Evolutionary conservation across 306 rosid species (phyloP).

Genomic region (Geum urbanum): DNA sequence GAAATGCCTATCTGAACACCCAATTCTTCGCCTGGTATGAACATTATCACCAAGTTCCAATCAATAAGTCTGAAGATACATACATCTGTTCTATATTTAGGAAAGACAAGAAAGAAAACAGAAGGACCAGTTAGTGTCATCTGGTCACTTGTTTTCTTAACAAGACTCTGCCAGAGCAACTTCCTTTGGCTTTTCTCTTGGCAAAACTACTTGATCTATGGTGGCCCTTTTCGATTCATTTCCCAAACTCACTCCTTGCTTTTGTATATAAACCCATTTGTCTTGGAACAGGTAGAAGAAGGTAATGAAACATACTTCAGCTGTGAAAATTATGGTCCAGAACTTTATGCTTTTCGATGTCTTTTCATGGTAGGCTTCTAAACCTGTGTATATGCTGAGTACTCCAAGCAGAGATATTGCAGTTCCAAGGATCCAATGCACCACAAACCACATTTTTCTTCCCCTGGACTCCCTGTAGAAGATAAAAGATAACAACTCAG

Average conservation of each 20-base stretch:
- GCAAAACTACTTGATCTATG: slow-evolving; percentile 20
- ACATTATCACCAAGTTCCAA: slow-evolving; percentile 22
- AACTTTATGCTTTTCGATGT: slow-evolving; percentile 53
- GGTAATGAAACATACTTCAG: slow-evolving; percentile 47
- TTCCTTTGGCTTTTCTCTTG: slow-evolving; percentile 40
- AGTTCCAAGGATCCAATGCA: slow-evolving; percentile 79
- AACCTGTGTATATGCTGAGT: slow-evolving; percentile 62
- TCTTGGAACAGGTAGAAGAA: slow-evolving; percentile 88
- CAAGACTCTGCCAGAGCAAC: slow-evolving; percentile 35
- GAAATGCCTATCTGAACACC: slow-evolving; percentile 12
- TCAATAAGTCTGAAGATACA: background rate
- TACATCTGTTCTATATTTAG: background rate
- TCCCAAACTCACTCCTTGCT: slow-evolving; percentile 52
- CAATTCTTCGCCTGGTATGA: slow-evolving; percentile 9
- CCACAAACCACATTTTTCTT: slow-evolving; percentile 68
- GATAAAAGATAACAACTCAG: background rate
- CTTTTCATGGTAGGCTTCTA: slow-evolving; percentile 67
- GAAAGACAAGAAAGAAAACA: slow-evolving; percentile 10
- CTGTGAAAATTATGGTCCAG: slow-evolving; percentile 69
- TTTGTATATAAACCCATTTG: slow-evolving; percentile 65
- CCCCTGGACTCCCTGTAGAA: slow-evolving; percentile 57
- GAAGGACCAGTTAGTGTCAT: slow-evolving; percentile 4
- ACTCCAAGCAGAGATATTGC: slow-evolving; percentile 56
- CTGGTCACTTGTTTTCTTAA: slow-evolving; percentile 34
- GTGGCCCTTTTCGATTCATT: slow-evolving; percentile 28